Evolutionary conservation across 345 rosid genomes (phyloP), one percentile per base, ranked within the genome.

Genomic region (Ceriops zippeliana): DNA sequence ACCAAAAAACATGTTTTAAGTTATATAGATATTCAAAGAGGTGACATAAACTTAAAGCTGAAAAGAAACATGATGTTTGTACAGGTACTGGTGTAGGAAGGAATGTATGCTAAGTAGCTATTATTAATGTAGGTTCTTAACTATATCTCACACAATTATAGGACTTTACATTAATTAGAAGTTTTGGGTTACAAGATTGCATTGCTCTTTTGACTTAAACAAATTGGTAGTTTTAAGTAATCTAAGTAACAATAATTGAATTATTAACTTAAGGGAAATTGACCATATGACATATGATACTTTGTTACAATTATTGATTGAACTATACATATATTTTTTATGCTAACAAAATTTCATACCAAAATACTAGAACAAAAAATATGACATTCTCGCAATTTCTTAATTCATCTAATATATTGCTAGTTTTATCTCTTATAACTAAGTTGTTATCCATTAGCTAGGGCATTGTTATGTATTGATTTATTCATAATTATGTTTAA

Each of bases 91-190:
- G 35, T 34, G 8, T 24, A 1, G 1, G 26, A 24, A 24, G 26
- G 26, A 24, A 24, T 24, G 5, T 31, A 31, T 0, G 32, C 5
- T 5, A 1, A n/a, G 13, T 17, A 51, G 21, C 8, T 7, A 3
- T 9, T 7, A n/a, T 3, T 7, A 2, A 7, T 56, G 6, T 22
- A 3, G 5, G 10, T 13, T 8, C 24, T 4, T 1, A 27, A 11
- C 0, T 11, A 6, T 34, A 7, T 27, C n/a, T 5, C 0, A 0
- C 10, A 21, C 2, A 15, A 5, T 0, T 1, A 5, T 7, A 27
- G 1, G 1, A 30, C 13, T 7, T 4, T 22, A 7, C 5, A 61
- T 1, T 49, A 15, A 10, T 4, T 15, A 4, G 49, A 11, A 61
- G 5, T 35, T 35, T 0, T 52, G 0, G 2, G 8, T 1, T 8